Evolutionary conservation across 73 alveolate genomes (phyloP).

Genomic region (Durusdinium trenchii): DNA sequence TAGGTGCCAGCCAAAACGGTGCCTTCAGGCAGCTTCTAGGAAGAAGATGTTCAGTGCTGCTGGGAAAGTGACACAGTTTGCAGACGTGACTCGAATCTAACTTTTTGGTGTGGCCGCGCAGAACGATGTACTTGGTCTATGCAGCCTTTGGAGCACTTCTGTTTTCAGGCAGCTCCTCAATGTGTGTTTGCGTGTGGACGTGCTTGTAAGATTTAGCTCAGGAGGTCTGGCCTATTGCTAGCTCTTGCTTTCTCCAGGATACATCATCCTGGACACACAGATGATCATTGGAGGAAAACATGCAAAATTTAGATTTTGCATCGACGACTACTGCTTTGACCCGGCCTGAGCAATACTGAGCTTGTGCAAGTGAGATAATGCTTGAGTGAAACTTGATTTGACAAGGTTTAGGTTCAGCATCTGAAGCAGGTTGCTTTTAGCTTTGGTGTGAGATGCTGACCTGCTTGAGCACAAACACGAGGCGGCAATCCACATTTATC

Average conservation of each 20-base stretch:
- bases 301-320: not conserved
- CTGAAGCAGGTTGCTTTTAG: not conserved
- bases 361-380: too few relatives aligned
- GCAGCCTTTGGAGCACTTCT: constrained; percentile 70
- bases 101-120: not conserved
- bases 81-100: too few relatives aligned
- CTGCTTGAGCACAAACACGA: not conserved
- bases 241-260: not conserved
- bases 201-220: not conserved
- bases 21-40: constrained; percentile 9
- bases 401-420: not conserved
- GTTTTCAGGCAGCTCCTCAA: constrained; percentile 43
- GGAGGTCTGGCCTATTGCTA: not conserved
- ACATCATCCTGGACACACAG: constrained; percentile 73
- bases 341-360: constrained; percentile 38
- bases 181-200: not conserved
- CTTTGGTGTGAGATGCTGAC: not conserved
- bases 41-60: not conserved
- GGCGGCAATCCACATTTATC: constrained; percentile 64
- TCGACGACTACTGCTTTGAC: constrained; percentile 79
- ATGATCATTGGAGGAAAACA: constrained; percentile 76
- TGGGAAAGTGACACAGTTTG: not conserved
- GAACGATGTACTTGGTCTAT: constrained; percentile 54
- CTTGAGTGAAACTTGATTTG: too few relatives aligned
- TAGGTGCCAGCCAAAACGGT: constrained; percentile 45